These are phyloP conservation scores for Colletotrichum australisinense DNA, from an alignment of 2,329 filamentous ascomycete genomes.

Conservation along the genomic window DNA sequence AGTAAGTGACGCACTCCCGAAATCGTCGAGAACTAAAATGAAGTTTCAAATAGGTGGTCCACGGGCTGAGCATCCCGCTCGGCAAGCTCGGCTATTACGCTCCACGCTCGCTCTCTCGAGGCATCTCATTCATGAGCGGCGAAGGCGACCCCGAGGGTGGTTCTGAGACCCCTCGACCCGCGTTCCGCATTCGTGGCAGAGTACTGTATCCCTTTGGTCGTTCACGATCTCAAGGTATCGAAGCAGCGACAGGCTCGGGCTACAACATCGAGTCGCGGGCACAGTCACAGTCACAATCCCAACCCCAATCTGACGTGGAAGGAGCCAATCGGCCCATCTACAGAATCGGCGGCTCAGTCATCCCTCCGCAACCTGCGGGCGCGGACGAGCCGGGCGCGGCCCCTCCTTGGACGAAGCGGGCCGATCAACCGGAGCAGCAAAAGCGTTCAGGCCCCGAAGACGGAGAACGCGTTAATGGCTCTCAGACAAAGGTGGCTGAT, in stretches of 20 bases:
- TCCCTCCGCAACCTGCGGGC: slow-evolving; percentile 36
- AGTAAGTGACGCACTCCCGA: slow-evolving; percentile 60
- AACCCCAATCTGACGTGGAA: slow-evolving; percentile 10
- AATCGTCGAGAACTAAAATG: slow-evolving; percentile 21
- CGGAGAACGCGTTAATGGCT: not conserved
- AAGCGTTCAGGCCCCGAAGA: not conserved
- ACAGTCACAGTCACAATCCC: not conserved
- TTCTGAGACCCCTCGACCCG: not conserved
- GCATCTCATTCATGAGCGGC: slow-evolving; percentile 40
- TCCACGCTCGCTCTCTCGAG: slow-evolving; percentile 66
- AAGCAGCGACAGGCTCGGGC: not conserved
- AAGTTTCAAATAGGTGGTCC: slow-evolving; percentile 68
- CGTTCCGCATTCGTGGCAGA: slow-evolving; percentile 46
- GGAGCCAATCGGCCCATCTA: slow-evolving; percentile 43
- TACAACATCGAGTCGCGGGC: slow-evolving; percentile 19
- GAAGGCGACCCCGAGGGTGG: slow-evolving; percentile 32
- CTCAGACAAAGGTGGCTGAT: slow-evolving; percentile 30
- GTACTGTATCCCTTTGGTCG: slow-evolving; percentile 39
- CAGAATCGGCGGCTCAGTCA: slow-evolving; percentile 54
- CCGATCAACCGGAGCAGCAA: slow-evolving; percentile 5
- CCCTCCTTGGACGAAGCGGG: not conserved
- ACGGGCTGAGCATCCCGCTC: slow-evolving; percentile 84
- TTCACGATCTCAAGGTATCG: slow-evolving; percentile 20
- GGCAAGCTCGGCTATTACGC: slow-evolving; percentile 74
- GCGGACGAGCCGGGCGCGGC: slow-evolving; percentile 5